Base-by-base conservation (phyloP, 176 grass and related monocot genomes). In the Saccharum officinarum region DNA sequence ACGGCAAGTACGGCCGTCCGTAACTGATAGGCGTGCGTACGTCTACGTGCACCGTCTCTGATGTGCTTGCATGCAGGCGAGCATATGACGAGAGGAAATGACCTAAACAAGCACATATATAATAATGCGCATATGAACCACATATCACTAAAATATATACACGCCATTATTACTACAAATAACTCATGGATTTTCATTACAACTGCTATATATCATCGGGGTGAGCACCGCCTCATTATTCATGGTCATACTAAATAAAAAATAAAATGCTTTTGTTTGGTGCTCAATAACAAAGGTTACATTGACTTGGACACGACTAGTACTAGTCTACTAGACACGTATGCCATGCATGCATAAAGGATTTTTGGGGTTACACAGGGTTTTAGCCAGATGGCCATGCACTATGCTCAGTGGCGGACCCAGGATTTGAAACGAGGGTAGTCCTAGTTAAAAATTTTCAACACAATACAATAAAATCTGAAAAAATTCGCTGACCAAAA, bases 1-100 rank as follows among this genome's bases (percentile, higher is more conserved):
- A 90, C 16, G 33, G 71, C 80, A 78, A 86, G n/a, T 49, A 89
- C 71, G 15, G 77, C 28, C 28, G 28, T 28, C 14, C 71, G 62
- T 72, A 86, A 90, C n/a, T 75, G 78, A 81, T 16, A 30, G 47
- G 74, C 62, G n/a, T 62, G 76, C 15, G 67, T 9, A 22, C 60
- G 39, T 44, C 42, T 15, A 22, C 67, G 2, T 66, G 25, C 41
- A 54, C 50, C 16, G 46, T 55, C 78, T 37, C 17, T 12, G 10
- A 47, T 66, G 10, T 39, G 79, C 42, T 50, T 50, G 54, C 42
- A 67, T 74, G 85, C 57, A 38, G 18, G 73, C 46, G 73, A 81
- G 69, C 20, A 6, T 6, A 42, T 42, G 52, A 54, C 50, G 50
- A 54, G 50, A 22, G 65, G 23, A 81, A 25, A 40, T 28, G 76